A percentile compares a stretch with the other conserved stretches of the same genome.
Evolutionary conservation across 1,284 basidiomycete genomes (phyloP).

Genomic region (Inonotus hispidus): DNA sequence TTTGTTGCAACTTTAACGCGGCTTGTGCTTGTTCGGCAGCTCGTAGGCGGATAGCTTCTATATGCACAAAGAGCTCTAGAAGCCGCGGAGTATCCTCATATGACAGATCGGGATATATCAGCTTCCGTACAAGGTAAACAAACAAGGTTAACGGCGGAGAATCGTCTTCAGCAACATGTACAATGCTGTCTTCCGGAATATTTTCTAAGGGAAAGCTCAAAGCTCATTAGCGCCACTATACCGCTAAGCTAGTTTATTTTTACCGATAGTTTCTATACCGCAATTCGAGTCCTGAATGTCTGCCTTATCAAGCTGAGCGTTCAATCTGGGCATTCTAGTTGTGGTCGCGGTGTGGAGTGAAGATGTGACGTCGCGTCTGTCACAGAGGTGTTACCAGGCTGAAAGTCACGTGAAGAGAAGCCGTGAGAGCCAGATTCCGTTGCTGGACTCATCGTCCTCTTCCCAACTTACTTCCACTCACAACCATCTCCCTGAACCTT

Average conservation of each 20-base stretch:
- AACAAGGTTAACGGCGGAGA: constrained; percentile 4
- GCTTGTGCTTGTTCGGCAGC: background rate
- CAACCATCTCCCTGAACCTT: background rate
- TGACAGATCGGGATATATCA: background rate
- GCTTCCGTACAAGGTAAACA: background rate
- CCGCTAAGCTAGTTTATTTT: background rate
- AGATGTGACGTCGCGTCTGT: background rate
- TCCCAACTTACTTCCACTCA: background rate
- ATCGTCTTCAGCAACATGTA: background rate
- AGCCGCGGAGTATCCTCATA: constrained; percentile 1
- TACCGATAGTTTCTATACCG: background rate
- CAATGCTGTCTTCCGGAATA: background rate
- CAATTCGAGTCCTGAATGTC: background rate
- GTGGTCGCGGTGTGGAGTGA: background rate
- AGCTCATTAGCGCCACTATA: background rate
- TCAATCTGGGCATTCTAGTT: background rate
- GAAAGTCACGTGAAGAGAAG: background rate
- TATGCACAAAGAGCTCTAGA: constrained; percentile 5
- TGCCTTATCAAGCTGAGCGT: background rate
- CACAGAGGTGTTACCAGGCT: background rate
- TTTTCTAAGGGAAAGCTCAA: background rate
- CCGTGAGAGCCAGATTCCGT: background rate
- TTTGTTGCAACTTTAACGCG: background rate
- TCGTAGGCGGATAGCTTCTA: background rate
- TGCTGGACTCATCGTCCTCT: too few species aligned